Evolutionary conservation across 768 basidiomycete genomes (phyloP).

Genomic region (Leccinellum albellum): DNA sequence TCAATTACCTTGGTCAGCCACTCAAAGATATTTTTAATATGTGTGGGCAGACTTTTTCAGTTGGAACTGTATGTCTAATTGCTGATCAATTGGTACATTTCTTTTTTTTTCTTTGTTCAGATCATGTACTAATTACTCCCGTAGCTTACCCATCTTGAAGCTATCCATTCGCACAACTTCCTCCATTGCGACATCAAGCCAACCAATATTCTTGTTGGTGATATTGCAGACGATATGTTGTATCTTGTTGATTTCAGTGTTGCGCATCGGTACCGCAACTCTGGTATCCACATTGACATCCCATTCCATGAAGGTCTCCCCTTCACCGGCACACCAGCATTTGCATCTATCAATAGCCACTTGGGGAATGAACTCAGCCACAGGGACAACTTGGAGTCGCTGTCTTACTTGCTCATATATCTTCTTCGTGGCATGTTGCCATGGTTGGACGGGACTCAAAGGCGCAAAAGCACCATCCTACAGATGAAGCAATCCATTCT

Average conservation of each 20-base stretch:
- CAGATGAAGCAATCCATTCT: not conserved
- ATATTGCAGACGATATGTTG: not conserved
- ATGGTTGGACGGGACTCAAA: not conserved
- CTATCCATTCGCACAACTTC: not conserved
- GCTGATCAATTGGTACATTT: not conserved
- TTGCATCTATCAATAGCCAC: not conserved
- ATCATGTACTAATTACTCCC: no score
- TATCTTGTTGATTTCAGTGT: not conserved
- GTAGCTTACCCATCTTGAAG: not conserved
- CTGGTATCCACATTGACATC: not conserved
- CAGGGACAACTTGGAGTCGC: not conserved
- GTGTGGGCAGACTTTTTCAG: not conserved
- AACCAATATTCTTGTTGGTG: not conserved
- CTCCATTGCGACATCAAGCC: not conserved
- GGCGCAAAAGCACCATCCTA: not conserved
- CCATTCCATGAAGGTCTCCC: not conserved
- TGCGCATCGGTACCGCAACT: not conserved
- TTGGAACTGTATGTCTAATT: not conserved
- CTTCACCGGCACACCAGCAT: not conserved
- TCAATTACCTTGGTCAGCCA: not conserved
- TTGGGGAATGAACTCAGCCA: not conserved
- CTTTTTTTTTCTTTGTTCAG: no score
- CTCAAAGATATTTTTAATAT: not conserved
- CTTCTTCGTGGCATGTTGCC: not conserved
- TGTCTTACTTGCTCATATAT: not conserved